Base-by-base conservation (phyloP, 2,329 filamentous ascomycete species). In the Neoscytalidium dimidiatum region DNA sequence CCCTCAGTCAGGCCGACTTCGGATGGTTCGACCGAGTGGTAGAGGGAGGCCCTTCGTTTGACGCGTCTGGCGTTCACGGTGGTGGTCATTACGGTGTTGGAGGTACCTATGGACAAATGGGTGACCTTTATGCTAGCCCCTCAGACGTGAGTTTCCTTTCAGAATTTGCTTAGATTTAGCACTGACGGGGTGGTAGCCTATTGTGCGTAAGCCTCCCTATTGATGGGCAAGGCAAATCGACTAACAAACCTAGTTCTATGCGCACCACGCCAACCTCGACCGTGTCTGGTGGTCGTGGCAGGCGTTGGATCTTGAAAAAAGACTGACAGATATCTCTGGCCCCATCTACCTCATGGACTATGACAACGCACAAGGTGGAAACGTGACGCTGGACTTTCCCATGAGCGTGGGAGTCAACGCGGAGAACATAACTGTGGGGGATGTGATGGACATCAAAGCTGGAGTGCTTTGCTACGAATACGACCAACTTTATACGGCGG, bases 241-340 rank as follows among this genome's bases (percentile, higher is more conserved):
- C 38, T 41, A 17, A 41, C 38, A 41, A 14, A 41, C 7, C 8
- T 17, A 41, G 38, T 60, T 64, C 31, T 64, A 60, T 69, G 73
- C 81, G 29, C 82, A 84, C 68, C 82, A 84, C 64, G 76, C 75
- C 4, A 79, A 79, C 71, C 79, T 84, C 28, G 83, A 84, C 68
- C 75, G 81, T 2, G 69, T 77, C 4, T 85, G 77, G 73, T 83
- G 80, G 80, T 81, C 80, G 13, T 85, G 83, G 83, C 82, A 85
- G 71, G 81, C 79, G 63, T 69, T 79, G 60, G 77, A 83, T 48
- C 69, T 75, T 41, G 68, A 70, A 49, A 72, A 72, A 14, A 74
- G 82, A 14, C 53, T 65, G 26, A 35, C 33, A 13, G 62, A 66
- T 33, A 62, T 66, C 14, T 71, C 73, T 44, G 65, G 62, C 3